Base-by-base conservation (phyloP, 176 grass and related monocot species). In the Oryza longistaminata region DNA sequence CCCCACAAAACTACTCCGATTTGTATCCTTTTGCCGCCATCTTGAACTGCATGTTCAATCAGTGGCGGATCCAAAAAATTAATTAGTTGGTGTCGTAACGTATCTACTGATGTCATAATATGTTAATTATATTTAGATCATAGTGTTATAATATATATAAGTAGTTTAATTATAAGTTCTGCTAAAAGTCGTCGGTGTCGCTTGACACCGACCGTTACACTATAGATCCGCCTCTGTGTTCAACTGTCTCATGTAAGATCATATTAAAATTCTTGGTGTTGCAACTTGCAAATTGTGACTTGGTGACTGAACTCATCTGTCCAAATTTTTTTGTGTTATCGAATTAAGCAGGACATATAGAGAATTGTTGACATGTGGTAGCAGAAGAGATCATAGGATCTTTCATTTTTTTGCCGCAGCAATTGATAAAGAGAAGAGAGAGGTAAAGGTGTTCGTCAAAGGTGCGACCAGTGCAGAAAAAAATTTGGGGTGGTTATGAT, bases 361-460 rank as follows among this genome's bases (percentile, higher is more conserved):
- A 58, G 53, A 58, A 25, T 62, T 35, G 24, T 24, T 24, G 3
- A 5, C 34, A 55, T 19, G 40, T 21, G 27, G 27, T 34, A 58
- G 73, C 5, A 58, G 53, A 58, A 75, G 1, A 29, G 24, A 55
- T 60, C 14, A 48, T 21, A 49, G 4, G 60, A 49, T 25, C 52
- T 53, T 22, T 22, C 55, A 24, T 43, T 43, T 33, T 43, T 33
- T 58, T 45, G 0, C 3, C 34, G 25, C 35, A 9, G 17, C 25
- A 55, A 22, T 69, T 6, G 19, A 78, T 17, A 70, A 64, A 79
- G 65, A 9, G 58, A 24, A 3, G 7, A 58, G 50, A 79, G 9
- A 25, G 42, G 37, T 43, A 65, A 66, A 86, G 53, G 43, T 86
- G 76, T 7, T 27, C 27, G 11, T 71, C 21, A 86, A 80, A 83